A percentile compares a stretch with the other conserved stretches of the same genome.
phyloP scores from a whole-genome alignment of 345 rosid genomes.

The Odontarrhena argentea region DNA sequence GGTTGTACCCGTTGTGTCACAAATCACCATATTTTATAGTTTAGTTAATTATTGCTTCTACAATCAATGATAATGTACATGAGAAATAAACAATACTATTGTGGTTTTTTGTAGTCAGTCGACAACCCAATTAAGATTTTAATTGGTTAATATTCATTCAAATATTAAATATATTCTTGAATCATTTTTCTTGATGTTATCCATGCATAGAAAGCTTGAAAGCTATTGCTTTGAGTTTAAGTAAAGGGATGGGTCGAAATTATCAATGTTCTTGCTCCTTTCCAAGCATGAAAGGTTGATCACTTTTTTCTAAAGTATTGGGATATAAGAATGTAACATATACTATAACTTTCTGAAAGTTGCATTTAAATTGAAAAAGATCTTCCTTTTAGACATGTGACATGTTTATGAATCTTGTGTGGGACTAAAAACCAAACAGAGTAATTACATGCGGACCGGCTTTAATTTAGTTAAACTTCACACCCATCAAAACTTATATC shows the following conservation, averaged over 20 bases:
- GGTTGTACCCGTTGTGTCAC: constrained; percentile 32
- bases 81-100: neutral
- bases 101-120: constrained; percentile 12
- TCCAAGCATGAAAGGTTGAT: constrained; percentile 19
- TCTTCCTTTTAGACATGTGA: constrained; percentile 33
- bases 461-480: constrained; percentile 31
- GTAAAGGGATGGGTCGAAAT: constrained; percentile 24
- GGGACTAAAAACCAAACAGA: constrained; percentile 25
- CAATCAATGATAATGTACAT: neutral
- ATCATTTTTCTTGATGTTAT: constrained; percentile 13
- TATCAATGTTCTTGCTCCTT: constrained; percentile 27
- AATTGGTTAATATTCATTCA: no score
- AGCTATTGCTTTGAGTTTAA: constrained; percentile 28
- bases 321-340: constrained; percentile 25
- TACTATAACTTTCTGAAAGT: neutral
- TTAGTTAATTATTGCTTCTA: neutral
- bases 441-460: constrained; percentile 19
- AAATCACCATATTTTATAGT: neutral
- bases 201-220: constrained; percentile 14
- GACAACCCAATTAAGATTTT: constrained; percentile 14
- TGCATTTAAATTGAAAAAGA: neutral
- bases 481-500: constrained; percentile 7
- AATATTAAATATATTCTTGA: no score
- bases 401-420: constrained; percentile 31
- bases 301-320: constrained; percentile 2